phyloP scores from a whole-genome alignment of 2,329 filamentous ascomycete genomes.

The Monosporascus sp. region DNA sequence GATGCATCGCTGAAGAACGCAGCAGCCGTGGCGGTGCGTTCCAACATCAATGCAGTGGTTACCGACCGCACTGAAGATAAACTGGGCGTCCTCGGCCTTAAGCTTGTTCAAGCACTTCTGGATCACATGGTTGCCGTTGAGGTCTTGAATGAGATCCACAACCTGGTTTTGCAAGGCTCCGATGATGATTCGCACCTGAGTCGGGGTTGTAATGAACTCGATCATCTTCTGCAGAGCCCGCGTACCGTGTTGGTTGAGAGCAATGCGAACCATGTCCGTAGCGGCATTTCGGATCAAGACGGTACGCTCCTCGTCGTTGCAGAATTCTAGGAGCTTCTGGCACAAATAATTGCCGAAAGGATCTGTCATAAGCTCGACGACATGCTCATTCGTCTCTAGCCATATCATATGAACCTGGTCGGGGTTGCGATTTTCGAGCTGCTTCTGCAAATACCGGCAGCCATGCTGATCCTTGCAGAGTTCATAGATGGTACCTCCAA shows the following conservation, averaged over 20 bases:
- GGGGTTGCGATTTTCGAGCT: constrained; percentile 82
- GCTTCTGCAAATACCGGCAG: constrained; percentile 94
- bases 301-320: constrained; percentile 91
- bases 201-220: constrained; percentile 81
- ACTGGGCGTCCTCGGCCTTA: constrained; percentile 75
- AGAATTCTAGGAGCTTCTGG: constrained; percentile 95
- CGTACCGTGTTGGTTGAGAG: constrained; percentile 94
- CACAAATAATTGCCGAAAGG: constrained; percentile 99
- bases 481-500: constrained; percentile 77
- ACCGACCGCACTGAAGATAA: constrained; percentile 95
- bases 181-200: constrained; percentile 85
- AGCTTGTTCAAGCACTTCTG: constrained; percentile 98
- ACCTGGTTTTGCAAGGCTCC: constrained; percentile 76
- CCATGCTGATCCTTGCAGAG: constrained; percentile 98
- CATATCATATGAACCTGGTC: constrained; percentile 91
- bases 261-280: constrained; percentile 83
- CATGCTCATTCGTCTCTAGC: constrained; percentile 85
- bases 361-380: constrained; percentile 97
- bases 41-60: constrained; percentile 82
- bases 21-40: constrained; percentile 96
- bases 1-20: constrained; percentile 95
- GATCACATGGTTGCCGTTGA: constrained; percentile 98
- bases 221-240: constrained; percentile 99
- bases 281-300: constrained; percentile 86
- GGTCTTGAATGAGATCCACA: constrained; percentile 90